Percentiles rank a stretch among this genome's conserved stretches.
Evolutionary conservation across 1,284 basidiomycete genomes (phyloP).

Genomic region (Malassezia obtusa): DNA sequence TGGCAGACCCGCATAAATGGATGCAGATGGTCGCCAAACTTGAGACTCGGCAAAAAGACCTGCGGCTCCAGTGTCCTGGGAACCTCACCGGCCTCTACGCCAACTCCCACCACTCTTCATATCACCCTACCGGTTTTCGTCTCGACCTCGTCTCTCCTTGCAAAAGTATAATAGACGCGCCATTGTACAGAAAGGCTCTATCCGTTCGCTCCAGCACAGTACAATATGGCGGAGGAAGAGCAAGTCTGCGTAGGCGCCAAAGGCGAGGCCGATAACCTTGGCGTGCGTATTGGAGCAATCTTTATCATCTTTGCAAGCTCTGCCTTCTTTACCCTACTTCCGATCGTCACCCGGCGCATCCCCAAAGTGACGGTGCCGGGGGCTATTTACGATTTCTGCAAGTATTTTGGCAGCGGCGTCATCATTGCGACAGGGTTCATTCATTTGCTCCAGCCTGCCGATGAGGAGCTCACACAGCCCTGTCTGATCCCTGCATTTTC

Average conservation of each 20-base stretch:
- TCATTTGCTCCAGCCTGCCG: constrained; percentile 44
- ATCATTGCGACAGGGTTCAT: constrained; percentile 65
- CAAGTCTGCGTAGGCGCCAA: constrained; percentile 1
- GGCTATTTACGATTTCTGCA: constrained; percentile 57
- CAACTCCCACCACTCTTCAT: too few relatives aligned
- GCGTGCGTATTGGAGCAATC: constrained; percentile 60
- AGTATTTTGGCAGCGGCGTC: constrained; percentile 73
- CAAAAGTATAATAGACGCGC: too few relatives aligned
- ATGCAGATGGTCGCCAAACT: too few relatives aligned
- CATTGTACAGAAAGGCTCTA: too few relatives aligned
- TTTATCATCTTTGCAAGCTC: constrained; percentile 66
- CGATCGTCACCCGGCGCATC: constrained; percentile 62
- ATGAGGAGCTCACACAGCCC: constrained; percentile 30
- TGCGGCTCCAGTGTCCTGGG: too few relatives aligned
- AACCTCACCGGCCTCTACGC: too few relatives aligned
- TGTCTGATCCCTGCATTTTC: constrained; percentile 35
- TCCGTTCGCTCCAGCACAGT: too few relatives aligned
- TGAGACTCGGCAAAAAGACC: too few relatives aligned
- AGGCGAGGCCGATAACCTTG: constrained; percentile 16
- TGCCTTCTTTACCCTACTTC: constrained; percentile 65
- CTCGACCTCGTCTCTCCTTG: too few relatives aligned
- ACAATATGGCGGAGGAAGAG: constrained; percentile 3
- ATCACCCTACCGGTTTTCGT: too few relatives aligned
- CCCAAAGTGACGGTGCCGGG: constrained; percentile 40
- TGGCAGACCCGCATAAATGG: too few relatives aligned